A percentile compares a stretch with the other conserved stretches of the same genome.
Evolutionary conservation across 208 protist species (phyloP).

Genomic region (Crithidia sp.): DNA sequence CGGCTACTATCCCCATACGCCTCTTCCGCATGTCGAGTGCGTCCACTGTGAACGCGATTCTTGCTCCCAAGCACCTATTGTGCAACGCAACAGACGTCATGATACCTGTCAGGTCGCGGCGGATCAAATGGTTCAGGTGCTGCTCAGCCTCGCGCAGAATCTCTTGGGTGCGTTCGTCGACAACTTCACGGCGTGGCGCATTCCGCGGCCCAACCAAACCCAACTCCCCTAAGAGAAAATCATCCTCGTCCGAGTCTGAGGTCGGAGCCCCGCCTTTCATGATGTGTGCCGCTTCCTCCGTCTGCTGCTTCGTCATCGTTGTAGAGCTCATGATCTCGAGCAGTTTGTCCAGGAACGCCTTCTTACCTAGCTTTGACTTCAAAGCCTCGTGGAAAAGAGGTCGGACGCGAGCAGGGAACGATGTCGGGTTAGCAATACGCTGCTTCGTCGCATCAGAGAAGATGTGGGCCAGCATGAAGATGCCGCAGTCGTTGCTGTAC

Average conservation of each 20-base stretch:
- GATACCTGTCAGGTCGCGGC: background rate
- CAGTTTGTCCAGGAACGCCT: background rate
- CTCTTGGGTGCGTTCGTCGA: background rate
- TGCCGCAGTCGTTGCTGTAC: slow-evolving; percentile 1
- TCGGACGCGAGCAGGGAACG: background rate
- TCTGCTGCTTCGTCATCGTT: background rate
- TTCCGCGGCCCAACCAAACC: background rate
- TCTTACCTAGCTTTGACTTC: background rate
- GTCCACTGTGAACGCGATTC: background rate
- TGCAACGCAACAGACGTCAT: background rate
- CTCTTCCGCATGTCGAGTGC: background rate
- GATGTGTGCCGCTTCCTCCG: background rate
- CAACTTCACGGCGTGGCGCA: background rate
- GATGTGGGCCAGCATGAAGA: slow-evolving; percentile 6
- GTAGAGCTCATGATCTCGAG: background rate
- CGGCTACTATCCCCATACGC: background rate
- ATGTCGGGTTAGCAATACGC: background rate
- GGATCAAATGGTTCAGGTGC: background rate
- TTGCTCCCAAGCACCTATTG: background rate
- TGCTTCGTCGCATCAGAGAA: background rate
- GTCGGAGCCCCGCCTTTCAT: background rate
- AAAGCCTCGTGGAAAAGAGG: background rate
- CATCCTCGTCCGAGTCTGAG: background rate
- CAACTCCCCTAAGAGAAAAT: background rate
- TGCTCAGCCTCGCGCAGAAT: background rate